These are phyloP conservation scores for Tulasnella sp. DNA, from an alignment of 768 basidiomycete genomes.

Conservation along the genomic window DNA sequence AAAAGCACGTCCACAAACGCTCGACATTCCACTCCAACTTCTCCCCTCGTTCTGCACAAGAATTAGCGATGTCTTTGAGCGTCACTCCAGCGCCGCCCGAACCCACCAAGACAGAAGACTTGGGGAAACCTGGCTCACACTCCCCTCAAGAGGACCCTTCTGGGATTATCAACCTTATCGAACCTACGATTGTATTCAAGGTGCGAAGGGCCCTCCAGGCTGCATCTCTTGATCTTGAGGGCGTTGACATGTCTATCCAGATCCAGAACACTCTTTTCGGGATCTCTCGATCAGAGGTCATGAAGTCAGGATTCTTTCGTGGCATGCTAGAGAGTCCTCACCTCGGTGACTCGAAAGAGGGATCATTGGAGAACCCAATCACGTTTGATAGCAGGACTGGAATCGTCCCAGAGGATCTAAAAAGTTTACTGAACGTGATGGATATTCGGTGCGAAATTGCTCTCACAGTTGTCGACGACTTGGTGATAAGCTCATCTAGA, in stretches of 20 bases:
- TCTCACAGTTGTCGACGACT: not conserved
- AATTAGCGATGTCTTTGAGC: not conserved
- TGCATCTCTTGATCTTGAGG: not conserved
- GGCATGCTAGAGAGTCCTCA: not conserved
- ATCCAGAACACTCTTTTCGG: not conserved
- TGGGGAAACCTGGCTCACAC: not conserved
- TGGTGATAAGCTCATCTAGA: not conserved
- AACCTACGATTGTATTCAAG: not conserved
- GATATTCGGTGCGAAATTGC: not conserved
- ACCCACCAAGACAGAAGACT: not conserved
- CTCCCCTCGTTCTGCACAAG: too few species aligned
- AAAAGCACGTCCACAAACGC: too few species aligned
- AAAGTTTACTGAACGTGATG: not conserved
- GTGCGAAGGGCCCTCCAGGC: not conserved
- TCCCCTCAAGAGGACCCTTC: not conserved
- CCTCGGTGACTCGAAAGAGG: not conserved
- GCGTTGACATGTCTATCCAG: not conserved
- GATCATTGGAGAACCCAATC: not conserved
- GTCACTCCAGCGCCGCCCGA: not conserved
- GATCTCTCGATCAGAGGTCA: not conserved
- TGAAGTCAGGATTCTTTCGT: not conserved
- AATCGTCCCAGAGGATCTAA: not conserved
- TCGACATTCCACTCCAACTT: not conserved
- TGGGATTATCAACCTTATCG: not conserved
- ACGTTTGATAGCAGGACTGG: not conserved